Percentiles rank a stretch among this genome's conserved stretches.
Conservation (phyloP, 1,284 basidiomycete species). For the Rhodotorula sp. region DNA sequence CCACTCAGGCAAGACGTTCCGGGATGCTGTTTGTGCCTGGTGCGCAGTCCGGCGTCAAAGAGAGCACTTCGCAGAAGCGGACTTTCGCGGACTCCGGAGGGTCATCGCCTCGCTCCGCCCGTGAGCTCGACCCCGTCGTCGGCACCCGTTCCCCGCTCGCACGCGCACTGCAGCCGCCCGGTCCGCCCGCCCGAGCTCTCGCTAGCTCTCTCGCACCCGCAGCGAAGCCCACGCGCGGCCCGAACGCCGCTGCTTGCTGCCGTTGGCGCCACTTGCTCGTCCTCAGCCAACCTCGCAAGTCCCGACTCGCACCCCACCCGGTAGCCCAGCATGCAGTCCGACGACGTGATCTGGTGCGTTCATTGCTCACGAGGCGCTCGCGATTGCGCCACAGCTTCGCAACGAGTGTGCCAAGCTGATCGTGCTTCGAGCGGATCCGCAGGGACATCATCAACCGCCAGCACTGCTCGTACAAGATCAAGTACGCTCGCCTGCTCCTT, state of each 20-base stretch:
- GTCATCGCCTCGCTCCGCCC: not conserved
- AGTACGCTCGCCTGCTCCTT: slow-evolving; percentile 59
- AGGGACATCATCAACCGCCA: slow-evolving; percentile 45
- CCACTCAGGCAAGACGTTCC: no score
- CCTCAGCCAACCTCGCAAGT: not conserved
- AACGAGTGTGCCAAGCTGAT: not conserved
- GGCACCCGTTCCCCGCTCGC: not conserved
- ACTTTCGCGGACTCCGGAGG: no score
- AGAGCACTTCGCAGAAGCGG: no score
- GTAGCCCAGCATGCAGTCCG: slow-evolving; percentile 36
- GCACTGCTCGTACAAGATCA: slow-evolving; percentile 92
- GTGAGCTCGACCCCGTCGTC: not conserved
- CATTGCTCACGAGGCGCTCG: not conserved
- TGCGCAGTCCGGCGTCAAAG: no score
- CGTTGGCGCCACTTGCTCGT: not conserved
- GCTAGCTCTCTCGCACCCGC: no score
- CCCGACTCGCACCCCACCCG: not conserved
- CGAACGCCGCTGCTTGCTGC: not conserved
- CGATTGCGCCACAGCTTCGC: no score
- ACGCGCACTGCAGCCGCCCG: not conserved
- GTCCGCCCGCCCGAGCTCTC: not conserved
- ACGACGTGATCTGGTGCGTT: slow-evolving; percentile 43
- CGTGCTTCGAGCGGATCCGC: not conserved
- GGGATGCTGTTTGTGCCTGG: no score
- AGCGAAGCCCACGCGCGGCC: not conserved